Percentiles rank a stretch among this genome's conserved stretches.
These are phyloP conservation scores for Zygosaccharomyces sapae DNA, from an alignment of 1,139 yeast species.

Conservation along the genomic window DNA sequence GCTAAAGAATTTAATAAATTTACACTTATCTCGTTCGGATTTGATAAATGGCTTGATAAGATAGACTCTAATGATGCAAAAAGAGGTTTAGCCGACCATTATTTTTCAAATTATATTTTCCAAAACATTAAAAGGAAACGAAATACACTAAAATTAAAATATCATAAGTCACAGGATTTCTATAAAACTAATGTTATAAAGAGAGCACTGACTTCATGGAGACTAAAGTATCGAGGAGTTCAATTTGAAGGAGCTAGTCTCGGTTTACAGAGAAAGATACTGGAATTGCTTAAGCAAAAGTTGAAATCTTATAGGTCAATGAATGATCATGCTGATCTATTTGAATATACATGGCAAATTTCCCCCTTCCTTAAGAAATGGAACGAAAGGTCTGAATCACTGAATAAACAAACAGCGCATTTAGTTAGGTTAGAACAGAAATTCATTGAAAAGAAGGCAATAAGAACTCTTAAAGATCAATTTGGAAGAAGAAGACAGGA, in stretches of 20 bases:
- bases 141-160: conserved; percentile 1
- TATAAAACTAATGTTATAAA: conserved; percentile 1
- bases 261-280: conserved; percentile 4
- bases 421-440: conserved; percentile 10
- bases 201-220: conserved; percentile 10
- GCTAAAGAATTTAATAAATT: conserved; percentile 18
- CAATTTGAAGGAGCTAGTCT: conserved; percentile 2
- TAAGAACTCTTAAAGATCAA: conserved; percentile 16
- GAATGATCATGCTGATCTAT: conserved; percentile 16
- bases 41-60: conserved; percentile 21
- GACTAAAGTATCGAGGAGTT: conserved; percentile 7
- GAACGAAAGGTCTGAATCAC: conserved; percentile 14
- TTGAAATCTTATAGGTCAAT: conserved; percentile 4
- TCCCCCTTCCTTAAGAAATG: conserved; percentile 30
- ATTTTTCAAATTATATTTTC: conserved; percentile 21
- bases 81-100: conserved; percentile 24
- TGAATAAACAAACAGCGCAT: conserved; percentile 1
- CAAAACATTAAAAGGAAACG: conserved; percentile 9
- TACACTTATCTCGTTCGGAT: conserved; percentile 17
- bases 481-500: conserved; percentile 20
- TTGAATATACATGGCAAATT: conserved; percentile 21
- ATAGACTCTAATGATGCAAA: conserved; percentile 18
- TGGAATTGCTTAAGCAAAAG: conserved; percentile 18
- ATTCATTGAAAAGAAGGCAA: conserved; percentile 14
- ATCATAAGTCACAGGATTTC: background rate